These are phyloP conservation scores for Calendula officinalis DNA, from an alignment of 129 eudicot species.

Conservation along the genomic window DNA sequence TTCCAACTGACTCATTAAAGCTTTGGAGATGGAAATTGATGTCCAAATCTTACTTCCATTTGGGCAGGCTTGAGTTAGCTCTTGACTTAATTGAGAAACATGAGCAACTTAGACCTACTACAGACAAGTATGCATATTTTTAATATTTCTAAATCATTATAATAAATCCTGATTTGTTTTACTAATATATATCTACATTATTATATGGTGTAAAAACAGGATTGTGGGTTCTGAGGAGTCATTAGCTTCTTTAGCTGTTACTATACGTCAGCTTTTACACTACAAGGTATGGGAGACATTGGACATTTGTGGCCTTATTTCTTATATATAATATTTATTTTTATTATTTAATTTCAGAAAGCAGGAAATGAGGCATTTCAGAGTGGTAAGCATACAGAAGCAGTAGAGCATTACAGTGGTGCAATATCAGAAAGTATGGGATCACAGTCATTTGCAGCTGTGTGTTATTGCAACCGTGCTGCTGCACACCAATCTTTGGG, in stretches of 20 bases:
- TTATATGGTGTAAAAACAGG: slow-evolving; percentile 35
- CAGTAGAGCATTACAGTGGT: slow-evolving; percentile 77
- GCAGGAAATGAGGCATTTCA: slow-evolving; percentile 91
- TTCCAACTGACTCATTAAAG: slow-evolving; percentile 22
- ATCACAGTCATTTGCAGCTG: slow-evolving; percentile 85
- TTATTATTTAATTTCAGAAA: slow-evolving; percentile 40
- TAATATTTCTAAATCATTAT: no score
- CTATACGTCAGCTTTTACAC: slow-evolving; percentile 68
- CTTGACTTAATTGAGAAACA: slow-evolving; percentile 56
- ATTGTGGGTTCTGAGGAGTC: slow-evolving; percentile 42
- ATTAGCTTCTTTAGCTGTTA: slow-evolving; percentile 44
- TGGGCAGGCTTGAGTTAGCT: slow-evolving; percentile 78
- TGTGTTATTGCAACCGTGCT: slow-evolving; percentile 95
- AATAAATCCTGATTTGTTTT: no score
- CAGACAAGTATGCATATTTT: slow-evolving; percentile 34
- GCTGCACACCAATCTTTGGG: slow-evolving; percentile 90
- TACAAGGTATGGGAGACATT: slow-evolving; percentile 53
- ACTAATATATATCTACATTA: no score
- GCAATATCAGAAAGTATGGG: slow-evolving; percentile 78
- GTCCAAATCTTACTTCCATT: slow-evolving; percentile 60
- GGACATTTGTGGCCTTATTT: not conserved
- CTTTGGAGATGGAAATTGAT: slow-evolving; percentile 66
- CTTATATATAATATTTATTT: not conserved
- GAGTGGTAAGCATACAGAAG: slow-evolving; percentile 66
- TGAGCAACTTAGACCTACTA: slow-evolving; percentile 30